Evolutionary conservation across 306 rosid species (phyloP).

Genomic region (Prosopis cineraria): DNA sequence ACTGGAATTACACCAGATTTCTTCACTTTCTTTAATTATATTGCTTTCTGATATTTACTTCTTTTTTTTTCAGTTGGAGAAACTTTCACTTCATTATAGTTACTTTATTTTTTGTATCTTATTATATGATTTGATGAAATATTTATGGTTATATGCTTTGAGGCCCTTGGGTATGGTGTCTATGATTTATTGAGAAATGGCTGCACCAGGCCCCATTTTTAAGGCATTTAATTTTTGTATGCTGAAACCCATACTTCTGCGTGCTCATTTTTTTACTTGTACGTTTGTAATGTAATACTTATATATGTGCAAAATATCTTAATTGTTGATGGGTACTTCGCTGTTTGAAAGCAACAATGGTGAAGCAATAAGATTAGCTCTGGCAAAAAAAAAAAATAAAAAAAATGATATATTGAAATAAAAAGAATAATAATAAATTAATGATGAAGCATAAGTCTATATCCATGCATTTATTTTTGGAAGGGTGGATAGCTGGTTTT

Average conservation of each 20-base stretch:
- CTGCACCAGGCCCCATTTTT: not conserved
- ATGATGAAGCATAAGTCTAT: not conserved
- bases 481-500: not conserved
- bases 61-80: not conserved
- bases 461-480: not conserved
- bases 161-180: not conserved
- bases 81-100: not conserved
- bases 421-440: not conserved
- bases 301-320: not conserved
- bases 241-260: not conserved
- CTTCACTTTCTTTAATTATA: slow-evolving; percentile 17
- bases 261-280: not conserved
- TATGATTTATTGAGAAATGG: not conserved
- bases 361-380: not conserved
- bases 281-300: not conserved
- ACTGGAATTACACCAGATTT: not conserved
- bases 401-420: not conserved
- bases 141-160: not conserved
- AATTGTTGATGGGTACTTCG: not conserved
- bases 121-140: not conserved
- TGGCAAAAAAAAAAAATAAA: not conserved
- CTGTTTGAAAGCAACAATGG: not conserved
- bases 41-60: slow-evolving; percentile 22
- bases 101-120: not conserved
- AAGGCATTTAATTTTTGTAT: not conserved